phyloP scores from a whole-genome alignment of 345 rosid genomes.

The Hypericum perforatum region DNA sequence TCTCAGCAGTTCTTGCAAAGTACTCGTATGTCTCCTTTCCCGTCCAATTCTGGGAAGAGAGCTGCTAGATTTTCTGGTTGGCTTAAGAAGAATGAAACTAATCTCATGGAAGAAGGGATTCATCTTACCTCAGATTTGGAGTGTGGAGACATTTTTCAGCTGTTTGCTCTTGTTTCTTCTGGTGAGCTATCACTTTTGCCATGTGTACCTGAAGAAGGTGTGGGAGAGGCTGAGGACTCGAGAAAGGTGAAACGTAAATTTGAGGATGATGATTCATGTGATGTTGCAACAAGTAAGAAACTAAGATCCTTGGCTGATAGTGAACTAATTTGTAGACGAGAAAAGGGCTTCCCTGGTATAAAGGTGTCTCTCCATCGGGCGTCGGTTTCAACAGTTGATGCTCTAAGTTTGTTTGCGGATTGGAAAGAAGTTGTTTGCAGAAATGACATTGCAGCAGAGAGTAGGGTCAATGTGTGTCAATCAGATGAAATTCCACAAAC shows the following conservation, averaged over 20 bases:
- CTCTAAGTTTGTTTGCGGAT: slow-evolving; percentile 46
- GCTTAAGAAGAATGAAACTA: slow-evolving; percentile 52
- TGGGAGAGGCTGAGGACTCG: slow-evolving; percentile 82
- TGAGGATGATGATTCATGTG: slow-evolving; percentile 45
- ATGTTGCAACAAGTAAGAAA: slow-evolving; percentile 47
- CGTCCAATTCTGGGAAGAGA: slow-evolving; percentile 68
- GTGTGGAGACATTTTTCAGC: slow-evolving; percentile 78
- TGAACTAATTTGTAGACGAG: slow-evolving; percentile 73
- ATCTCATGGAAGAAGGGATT: slow-evolving; percentile 44
- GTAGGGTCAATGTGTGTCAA: slow-evolving; percentile 18
- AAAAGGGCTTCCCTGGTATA: slow-evolving; percentile 94
- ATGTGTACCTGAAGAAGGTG: slow-evolving; percentile 71
- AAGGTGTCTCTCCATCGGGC: slow-evolving; percentile 41
- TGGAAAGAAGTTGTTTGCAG: slow-evolving; percentile 17
- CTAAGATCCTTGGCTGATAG: slow-evolving; percentile 49
- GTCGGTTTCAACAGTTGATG: slow-evolving; percentile 27
- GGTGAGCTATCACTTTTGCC: slow-evolving; percentile 67
- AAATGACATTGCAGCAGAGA: slow-evolving; percentile 21
- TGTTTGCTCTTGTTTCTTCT: slow-evolving; percentile 61
- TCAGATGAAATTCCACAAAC: slow-evolving; percentile 30
- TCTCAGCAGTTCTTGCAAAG: slow-evolving; percentile 71
- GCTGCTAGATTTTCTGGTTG: slow-evolving; percentile 63
- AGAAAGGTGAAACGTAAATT: slow-evolving; percentile 67
- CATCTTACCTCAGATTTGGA: slow-evolving; percentile 64
- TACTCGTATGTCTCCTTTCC: slow-evolving; percentile 68